Evolutionary conservation across 345 rosid genomes (phyloP), one percentile per base, ranked within the genome.

Genomic region (Arabidopsis suecica): DNA sequence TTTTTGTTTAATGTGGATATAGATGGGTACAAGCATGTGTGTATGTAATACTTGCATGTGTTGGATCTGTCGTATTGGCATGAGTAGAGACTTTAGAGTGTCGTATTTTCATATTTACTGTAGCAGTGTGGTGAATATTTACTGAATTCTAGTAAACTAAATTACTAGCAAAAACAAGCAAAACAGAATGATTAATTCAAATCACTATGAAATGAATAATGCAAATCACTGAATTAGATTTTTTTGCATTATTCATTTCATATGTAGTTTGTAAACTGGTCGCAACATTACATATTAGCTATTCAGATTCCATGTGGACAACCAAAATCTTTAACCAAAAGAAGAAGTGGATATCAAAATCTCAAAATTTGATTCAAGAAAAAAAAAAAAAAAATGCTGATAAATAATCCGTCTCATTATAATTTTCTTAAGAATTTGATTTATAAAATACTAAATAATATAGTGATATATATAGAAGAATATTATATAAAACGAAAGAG

Each of bases 401-500:
- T 30, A 66, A 34, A 44, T 25, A 3, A 9, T 36, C 58, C 23
- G 65, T 44, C 57, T 44, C 14, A 11, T 32, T 74, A n/a, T 20
- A 7, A 16, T 16, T 45, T 56, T 65, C 36, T 56, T 8, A 28
- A 25, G 32, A 49, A 50, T 14, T 13, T 32, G 33, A 48, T 14
- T 25, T 55, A 34, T 28, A 25, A 36, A 32, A 3, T 1, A 61
- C 32, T 22, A 51, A 30, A 36, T 23, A 36, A 36, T 36, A 11
- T 18, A 14, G 12, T 14, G 59, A 34, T 20, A 44, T 14, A 32
- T 36, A 62, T 61, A 41, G n/a, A 32, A 3, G 16, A 23, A 41
- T 40, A 73, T 28, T 28, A 28, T 49, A 58, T 10, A 53, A 72
- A 72, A 68, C 81, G 84, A 69, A 79, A 66, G 79, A 73, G 70